These are phyloP conservation scores for Fragilariopsis cylindrus DNA, from an alignment of 108 stramenopile genomes.

Conservation along the genomic window DNA sequence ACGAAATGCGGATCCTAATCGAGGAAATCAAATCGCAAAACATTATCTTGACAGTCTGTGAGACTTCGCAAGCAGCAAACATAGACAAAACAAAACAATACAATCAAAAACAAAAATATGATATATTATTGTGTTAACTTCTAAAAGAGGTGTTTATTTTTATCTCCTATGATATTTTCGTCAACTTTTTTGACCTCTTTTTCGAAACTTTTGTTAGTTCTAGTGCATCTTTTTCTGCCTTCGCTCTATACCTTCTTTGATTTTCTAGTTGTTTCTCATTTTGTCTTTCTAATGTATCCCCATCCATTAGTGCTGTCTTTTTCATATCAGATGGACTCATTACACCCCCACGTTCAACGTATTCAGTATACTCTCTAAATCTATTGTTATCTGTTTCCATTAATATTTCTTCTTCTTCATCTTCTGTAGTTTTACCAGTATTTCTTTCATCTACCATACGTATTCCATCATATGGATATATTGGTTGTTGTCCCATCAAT, in stretches of 20 bases:
- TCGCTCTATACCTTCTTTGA: too few species aligned
- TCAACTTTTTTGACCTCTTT: too few species aligned
- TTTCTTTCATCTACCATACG: constrained; percentile 60
- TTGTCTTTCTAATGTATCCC: too few species aligned
- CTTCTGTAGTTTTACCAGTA: constrained; percentile 13
- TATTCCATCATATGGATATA: constrained; percentile 56
- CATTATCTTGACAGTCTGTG: constrained; percentile 41
- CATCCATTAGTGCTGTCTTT: constrained; percentile 3
- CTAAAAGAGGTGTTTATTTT: too few species aligned
- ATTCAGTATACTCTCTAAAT: constrained; percentile 62
- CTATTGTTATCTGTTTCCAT: constrained; percentile 29
- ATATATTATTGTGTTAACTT: too few species aligned
- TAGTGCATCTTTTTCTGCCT: too few species aligned
- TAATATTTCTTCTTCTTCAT: constrained; percentile 18
- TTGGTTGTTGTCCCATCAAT: constrained; percentile 23
- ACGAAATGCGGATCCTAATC: constrained; percentile 39
- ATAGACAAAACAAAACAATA: too few species aligned
- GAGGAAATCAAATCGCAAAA: constrained; percentile 49
- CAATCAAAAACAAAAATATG: too few species aligned
- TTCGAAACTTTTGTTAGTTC: too few species aligned
- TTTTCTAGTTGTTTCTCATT: too few species aligned
- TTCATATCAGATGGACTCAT: constrained; percentile 68
- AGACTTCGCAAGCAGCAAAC: background rate
- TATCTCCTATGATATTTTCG: too few species aligned
- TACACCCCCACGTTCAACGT: constrained; percentile 73